Conservation (phyloP, 805 yeast genomes). For the Yarrowia sp. region DNA sequence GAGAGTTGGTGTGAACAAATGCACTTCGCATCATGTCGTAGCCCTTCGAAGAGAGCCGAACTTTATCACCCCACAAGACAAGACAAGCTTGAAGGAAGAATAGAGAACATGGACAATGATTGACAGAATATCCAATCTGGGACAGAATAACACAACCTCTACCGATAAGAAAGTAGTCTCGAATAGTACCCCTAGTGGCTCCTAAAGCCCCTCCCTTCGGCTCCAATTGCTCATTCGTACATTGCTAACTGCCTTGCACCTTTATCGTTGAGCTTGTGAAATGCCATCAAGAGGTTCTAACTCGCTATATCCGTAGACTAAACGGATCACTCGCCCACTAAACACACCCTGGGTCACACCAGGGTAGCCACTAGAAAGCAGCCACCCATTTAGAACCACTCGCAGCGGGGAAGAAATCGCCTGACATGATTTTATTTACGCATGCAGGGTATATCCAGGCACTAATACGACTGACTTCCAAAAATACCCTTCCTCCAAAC, state of each 20-base stretch:
- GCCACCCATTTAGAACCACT: neutral
- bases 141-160: too few species aligned
- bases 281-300: neutral
- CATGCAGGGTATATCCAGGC: conserved; percentile 1
- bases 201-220: too few species aligned
- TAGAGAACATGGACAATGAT: neutral
- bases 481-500: conserved; percentile 4
- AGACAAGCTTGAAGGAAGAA: neutral
- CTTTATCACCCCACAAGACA: conserved; percentile 33
- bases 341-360: neutral
- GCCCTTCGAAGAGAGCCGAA: conserved; percentile 7
- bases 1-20: conserved; percentile 13
- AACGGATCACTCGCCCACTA: neutral
- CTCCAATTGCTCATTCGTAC: neutral
- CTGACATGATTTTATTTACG: neutral
- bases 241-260: conserved; percentile 3
- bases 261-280: conserved; percentile 2
- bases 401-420: neutral
- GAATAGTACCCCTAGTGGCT: too few species aligned
- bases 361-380: neutral
- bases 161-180: too few species aligned
- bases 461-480: neutral
- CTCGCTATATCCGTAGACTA: neutral
- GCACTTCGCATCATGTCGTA: neutral
- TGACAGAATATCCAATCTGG: neutral